Conservation (phyloP, 2,329 filamentous ascomycete genomes). For the Colletotrichum nymphaeae region DNA sequence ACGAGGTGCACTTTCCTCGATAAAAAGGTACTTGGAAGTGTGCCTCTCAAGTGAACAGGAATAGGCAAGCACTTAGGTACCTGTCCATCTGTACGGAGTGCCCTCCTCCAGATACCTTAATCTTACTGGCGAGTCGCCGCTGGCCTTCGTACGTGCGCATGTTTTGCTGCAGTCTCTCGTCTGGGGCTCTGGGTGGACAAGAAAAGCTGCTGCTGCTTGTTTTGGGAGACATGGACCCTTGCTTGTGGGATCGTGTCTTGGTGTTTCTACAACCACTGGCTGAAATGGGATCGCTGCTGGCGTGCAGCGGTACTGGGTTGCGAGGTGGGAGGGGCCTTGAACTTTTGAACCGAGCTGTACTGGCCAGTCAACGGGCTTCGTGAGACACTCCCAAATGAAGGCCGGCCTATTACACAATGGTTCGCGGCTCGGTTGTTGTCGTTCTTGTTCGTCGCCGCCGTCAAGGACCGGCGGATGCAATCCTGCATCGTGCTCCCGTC, state of each 20-base stretch:
- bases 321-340: background rate
- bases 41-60: too few relatives aligned
- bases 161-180: slow-evolving; percentile 10
- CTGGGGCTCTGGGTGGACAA: slow-evolving; percentile 10
- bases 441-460: background rate
- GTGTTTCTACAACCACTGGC: slow-evolving; percentile 31
- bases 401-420: background rate
- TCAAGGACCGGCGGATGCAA: background rate
- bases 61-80: too few relatives aligned
- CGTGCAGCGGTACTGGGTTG: slow-evolving; percentile 15
- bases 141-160: background rate
- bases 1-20: too few relatives aligned
- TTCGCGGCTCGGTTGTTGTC: background rate
- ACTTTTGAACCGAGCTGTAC: slow-evolving; percentile 13
- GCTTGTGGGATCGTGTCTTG: slow-evolving; percentile 28
- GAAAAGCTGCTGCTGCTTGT: slow-evolving; percentile 7
- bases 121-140: background rate
- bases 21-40: too few relatives aligned
- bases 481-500: slow-evolving; percentile 7
- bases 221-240: slow-evolving; percentile 29
- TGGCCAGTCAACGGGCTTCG: slow-evolving; percentile 29
- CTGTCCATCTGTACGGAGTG: too few relatives aligned
- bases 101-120: background rate
- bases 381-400: slow-evolving; percentile 12
- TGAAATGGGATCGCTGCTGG: slow-evolving; percentile 12